Conservation (phyloP, 2,329 filamentous ascomycete genomes). For the Hysterium pulicare region DNA sequence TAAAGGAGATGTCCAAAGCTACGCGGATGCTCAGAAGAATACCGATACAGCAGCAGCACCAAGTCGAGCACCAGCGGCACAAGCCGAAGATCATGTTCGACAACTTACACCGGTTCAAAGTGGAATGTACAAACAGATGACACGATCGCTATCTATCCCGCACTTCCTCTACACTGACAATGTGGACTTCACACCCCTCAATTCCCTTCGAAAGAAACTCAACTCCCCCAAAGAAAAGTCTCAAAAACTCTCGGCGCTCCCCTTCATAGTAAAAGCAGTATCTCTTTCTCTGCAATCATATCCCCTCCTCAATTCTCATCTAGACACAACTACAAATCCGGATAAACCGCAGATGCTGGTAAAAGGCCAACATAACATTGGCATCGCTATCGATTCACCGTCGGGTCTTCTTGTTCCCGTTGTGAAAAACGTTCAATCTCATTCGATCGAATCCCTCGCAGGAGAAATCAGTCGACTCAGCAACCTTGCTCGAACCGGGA, state of each 20-base stretch:
- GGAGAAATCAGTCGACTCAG: conserved; percentile 72
- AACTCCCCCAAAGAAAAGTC: conserved; percentile 50
- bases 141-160: conserved; percentile 81
- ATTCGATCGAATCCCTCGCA: conserved; percentile 76
- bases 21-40: conserved; percentile 48
- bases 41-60: conserved; percentile 23
- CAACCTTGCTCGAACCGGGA: conserved; percentile 67
- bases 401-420: conserved; percentile 87
- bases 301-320: conserved; percentile 81
- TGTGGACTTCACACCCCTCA: conserved; percentile 74
- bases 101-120: conserved; percentile 75
- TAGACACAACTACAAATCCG: conserved; percentile 60
- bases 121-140: conserved; percentile 99
- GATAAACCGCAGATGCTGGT: conserved; percentile 72
- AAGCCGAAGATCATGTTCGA: conserved; percentile 61
- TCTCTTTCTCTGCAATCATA: conserved; percentile 79
- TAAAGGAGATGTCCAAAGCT: conserved; percentile 85
- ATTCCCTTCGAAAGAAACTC: conserved; percentile 67
- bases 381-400: conserved; percentile 92
- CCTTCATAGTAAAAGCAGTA: conserved; percentile 94
- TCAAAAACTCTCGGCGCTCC: conserved; percentile 74
- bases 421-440: conserved; percentile 74
- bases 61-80: conserved; percentile 29
- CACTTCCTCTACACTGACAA: conserved; percentile 96
- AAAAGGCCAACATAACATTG: conserved; percentile 88